A percentile compares a stretch with the other conserved stretches of the same genome.
These are phyloP conservation scores for Nigrograna mackinnonii DNA, from an alignment of 2,329 filamentous ascomycete genomes.

Conservation along the genomic window DNA sequence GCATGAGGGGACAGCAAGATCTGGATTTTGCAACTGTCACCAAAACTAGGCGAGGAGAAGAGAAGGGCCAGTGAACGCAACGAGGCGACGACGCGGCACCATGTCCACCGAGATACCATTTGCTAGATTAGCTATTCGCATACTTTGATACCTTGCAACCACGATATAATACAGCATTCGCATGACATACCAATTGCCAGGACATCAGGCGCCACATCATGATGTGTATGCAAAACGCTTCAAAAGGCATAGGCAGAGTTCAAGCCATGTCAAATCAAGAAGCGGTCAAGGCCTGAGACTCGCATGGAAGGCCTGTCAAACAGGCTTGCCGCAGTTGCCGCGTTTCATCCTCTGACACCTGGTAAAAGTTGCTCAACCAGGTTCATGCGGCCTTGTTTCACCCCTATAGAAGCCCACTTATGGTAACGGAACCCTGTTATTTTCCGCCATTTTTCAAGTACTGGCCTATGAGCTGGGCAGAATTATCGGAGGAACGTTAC, in stretches of 20 bases:
- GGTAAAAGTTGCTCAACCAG: not conserved
- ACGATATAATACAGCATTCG: not conserved
- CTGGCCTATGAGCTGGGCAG: no score
- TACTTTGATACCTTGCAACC: not conserved
- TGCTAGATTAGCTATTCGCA: not conserved
- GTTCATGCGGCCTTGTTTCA: slow-evolving; percentile 1
- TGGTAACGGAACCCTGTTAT: no score
- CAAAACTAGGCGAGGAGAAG: not conserved
- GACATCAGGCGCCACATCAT: no score
- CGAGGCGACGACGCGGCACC: not conserved
- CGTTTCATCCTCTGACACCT: not conserved
- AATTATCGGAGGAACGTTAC: no score
- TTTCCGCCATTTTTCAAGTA: no score
- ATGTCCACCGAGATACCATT: not conserved
- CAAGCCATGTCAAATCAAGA: slow-evolving; percentile 1
- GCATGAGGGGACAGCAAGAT: not conserved
- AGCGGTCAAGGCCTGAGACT: no score
- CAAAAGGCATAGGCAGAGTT: no score
- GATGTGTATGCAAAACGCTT: no score
- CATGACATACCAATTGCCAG: not conserved
- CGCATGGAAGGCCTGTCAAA: not conserved
- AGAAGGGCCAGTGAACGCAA: not conserved
- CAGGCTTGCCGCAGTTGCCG: not conserved
- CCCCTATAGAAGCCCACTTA: no score
- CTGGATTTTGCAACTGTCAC: not conserved